Evolutionary conservation across 177 flowering plant species (phyloP).

Genomic region (Telopea speciosissima): DNA sequence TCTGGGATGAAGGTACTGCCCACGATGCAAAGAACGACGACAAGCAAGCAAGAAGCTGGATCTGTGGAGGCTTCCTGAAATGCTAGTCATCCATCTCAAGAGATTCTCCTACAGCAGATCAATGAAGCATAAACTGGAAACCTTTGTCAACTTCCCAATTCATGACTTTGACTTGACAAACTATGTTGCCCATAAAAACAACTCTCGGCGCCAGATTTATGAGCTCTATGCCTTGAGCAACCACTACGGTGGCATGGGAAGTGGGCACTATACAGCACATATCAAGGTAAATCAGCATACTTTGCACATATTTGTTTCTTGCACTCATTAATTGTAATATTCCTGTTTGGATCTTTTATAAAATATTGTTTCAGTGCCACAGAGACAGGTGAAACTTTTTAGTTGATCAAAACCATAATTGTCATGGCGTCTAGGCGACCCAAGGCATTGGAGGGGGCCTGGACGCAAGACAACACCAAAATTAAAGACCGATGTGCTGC

Average conservation of each 20-base stretch:
- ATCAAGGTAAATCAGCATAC: constrained; percentile 51
- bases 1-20: constrained; percentile 57
- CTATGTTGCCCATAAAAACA: constrained; percentile 65
- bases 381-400: background rate
- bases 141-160: constrained; percentile 82
- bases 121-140: constrained; percentile 82
- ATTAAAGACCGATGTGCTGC: too few relatives aligned
- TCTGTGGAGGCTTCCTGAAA: constrained; percentile 87
- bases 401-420: background rate
- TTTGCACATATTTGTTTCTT: too few relatives aligned
- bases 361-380: background rate
- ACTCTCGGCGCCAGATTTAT: constrained; percentile 50
- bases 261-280: constrained; percentile 90
- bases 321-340: background rate
- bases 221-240: constrained; percentile 87
- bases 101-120: constrained; percentile 86
- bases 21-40: constrained; percentile 71
- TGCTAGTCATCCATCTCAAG: constrained; percentile 78
- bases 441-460: too few relatives aligned
- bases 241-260: constrained; percentile 93
- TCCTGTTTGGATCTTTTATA: background rate
- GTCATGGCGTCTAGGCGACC: too few relatives aligned
- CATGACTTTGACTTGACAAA: constrained; percentile 74
- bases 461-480: too few relatives aligned
- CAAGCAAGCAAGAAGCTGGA: constrained; percentile 92